Percentiles rank a stretch among this genome's conserved stretches.
Conservation (phyloP, 371 early-diverging fungal species). For the Vavraia culicis region DNA sequence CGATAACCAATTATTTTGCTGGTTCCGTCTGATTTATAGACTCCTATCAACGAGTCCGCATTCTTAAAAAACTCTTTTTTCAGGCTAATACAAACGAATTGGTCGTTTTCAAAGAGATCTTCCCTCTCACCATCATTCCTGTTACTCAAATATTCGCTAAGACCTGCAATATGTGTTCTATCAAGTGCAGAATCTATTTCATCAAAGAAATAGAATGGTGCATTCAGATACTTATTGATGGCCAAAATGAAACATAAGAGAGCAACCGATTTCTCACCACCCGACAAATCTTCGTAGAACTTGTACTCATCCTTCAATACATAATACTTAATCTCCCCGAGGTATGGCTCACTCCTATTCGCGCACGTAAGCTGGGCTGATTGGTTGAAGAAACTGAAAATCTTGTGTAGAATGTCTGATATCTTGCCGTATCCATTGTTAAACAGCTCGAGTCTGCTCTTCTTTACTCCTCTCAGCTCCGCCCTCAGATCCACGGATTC, state of each 20-base stretch:
- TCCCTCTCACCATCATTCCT: too few relatives aligned
- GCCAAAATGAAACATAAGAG: constrained; percentile 85
- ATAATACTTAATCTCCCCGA: constrained; percentile 74
- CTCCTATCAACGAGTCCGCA: constrained; percentile 76
- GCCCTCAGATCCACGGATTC: constrained; percentile 42
- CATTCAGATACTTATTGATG: constrained; percentile 58
- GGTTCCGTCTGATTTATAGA: too few relatives aligned
- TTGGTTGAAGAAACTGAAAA: too few relatives aligned
- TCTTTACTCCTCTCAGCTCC: constrained; percentile 55
- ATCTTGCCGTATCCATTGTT: constrained; percentile 65
- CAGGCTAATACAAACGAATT: constrained; percentile 91
- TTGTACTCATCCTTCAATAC: constrained; percentile 97
- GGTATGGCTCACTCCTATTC: constrained; percentile 73
- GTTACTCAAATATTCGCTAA: constrained; percentile 62
- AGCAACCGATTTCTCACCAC: constrained; percentile 93
- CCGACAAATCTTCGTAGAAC: constrained; percentile 86
- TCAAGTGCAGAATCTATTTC: constrained; percentile 98
- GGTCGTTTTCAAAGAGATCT: too few relatives aligned
- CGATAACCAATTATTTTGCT: too few relatives aligned
- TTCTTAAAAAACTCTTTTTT: constrained; percentile 75
- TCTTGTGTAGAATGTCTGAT: background rate
- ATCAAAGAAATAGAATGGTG: constrained; percentile 95
- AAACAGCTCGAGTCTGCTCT: constrained; percentile 57
- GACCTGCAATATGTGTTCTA: constrained; percentile 70
- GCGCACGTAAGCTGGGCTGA: constrained; percentile 73